Base-by-base conservation (phyloP, 805 yeast species). In the Candida stauntonica region DNA sequence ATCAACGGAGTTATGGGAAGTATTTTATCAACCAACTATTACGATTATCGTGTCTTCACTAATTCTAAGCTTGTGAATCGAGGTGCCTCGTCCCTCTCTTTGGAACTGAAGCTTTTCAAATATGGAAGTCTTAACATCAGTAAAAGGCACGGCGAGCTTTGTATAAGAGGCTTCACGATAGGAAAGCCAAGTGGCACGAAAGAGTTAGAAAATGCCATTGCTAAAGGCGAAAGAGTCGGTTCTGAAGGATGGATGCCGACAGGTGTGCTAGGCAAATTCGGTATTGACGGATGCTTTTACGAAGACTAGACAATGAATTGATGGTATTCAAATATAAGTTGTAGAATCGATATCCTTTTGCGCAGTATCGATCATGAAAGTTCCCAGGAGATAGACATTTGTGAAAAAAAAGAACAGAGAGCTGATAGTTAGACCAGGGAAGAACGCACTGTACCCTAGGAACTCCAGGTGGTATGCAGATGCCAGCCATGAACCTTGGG, bases 401-500 rank as follows among this genome's bases (percentile, higher is more conserved):
- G 72, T 68, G 5, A 73, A 36, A 56, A 81, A 86, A 61, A 86
- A 84, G 17, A 63, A 55, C 5, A 72, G 47, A 4, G 88, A 69
- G 8, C 84, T 70, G 23, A 58, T 55, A 35, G 83, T 69, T 8
- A 86, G 58, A 6, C 76, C 77, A 5, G 77, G 76, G 50, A 64
- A 74, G 55, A 84, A 86, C 0, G 82, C 77, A 31, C 73, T 64
- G 26, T 62, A 53, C 0, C 96, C 97, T 31, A 79, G 61, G 50
- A 91, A 91, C 60, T 91, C 99, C 31, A 91, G 66, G 27, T 70
- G 65, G 62, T 80, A 91, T 1, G 89, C 98, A 58, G 73, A 77
- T 35, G 60, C 72, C 19, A 91, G 68, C 99, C 99, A 91, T 3
- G 68, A 35, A 0, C 71, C 89, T 60, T 91, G 96, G 0, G 86